Evolutionary conservation across 805 yeast species (phyloP), one percentile per base, ranked within the genome.

Genomic region (Wickerhamomyces tratensis): DNA sequence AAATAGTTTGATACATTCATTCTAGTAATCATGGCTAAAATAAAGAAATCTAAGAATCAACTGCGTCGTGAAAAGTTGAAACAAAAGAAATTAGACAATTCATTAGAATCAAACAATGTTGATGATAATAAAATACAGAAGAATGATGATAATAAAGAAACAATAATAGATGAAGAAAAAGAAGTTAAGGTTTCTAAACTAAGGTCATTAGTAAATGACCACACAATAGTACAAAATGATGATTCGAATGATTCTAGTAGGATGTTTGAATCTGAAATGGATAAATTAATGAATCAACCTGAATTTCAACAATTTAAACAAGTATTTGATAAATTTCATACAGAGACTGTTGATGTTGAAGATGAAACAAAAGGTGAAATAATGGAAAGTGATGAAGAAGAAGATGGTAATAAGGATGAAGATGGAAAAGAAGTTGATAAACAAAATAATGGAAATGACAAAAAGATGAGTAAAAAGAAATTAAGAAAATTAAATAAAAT

Each of bases 401-500:
- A 44, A 4, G 46, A 41, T 10, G 39, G 39, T 4, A 40, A 46
- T 10, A 44, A 46, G 15, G 61, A 49, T 6, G 54, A 58, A 36
- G 51, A 41, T 25, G 51, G 45, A 10, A 45, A 43, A 6, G 45
- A 38, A 3, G 42, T 35, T 2, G 40, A 45, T 7, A 47, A 44
- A 7, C 46, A 46, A 5, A 53, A 46, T n/a, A 41, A 38, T 12
- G 49, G 42, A 26, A 57, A 54, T n/a, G 45, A 42, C 20, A 53
- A 51, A 7, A 44, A 48, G 30, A 46, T 71, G 5, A 64, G 77
- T 13, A 76, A 71, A 43, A 68, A 76, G 42, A 79, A 82, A 54
- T 62, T 68, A 26, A 67, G 78, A 37, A 69, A 69, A 46, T 53
- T 61, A 38, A 67, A 71, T 40, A 79, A 81, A 50, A 73, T 86